phyloP scores from a whole-genome alignment of 495 filamentous ascomycete genomes.

The Cudoniella acicularis region DNA sequence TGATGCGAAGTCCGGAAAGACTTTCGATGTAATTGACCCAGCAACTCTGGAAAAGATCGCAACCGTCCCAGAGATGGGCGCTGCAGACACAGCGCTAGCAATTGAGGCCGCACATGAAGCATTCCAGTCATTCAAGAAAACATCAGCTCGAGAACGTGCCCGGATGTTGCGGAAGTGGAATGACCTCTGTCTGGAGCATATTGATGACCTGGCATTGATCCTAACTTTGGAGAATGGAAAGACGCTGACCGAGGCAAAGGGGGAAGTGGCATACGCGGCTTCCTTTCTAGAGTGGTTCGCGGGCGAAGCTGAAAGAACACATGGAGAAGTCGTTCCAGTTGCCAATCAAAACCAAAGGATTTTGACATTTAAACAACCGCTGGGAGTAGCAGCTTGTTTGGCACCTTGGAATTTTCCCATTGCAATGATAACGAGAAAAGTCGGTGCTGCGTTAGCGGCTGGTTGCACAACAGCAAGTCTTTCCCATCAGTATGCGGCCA shows the following conservation, averaged over 20 bases:
- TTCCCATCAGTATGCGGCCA: background rate
- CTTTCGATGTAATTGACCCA: conserved; percentile 49
- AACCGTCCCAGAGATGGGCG: conserved; percentile 64
- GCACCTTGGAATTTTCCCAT: conserved; percentile 35
- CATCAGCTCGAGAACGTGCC: conserved; percentile 71
- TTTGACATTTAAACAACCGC: conserved; percentile 32
- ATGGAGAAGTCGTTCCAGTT: conserved; percentile 53
- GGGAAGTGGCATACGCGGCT: conserved; percentile 69
- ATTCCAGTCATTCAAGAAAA: conserved; percentile 69
- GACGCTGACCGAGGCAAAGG: conserved; percentile 64
- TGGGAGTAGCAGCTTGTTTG: conserved; percentile 32
- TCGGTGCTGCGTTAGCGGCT: conserved; percentile 33
- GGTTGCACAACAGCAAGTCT: conserved; percentile 56
- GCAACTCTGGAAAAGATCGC: conserved; percentile 63
- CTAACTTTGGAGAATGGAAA: conserved; percentile 86
- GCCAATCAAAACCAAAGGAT: conserved; percentile 16
- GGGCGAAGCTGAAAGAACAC: conserved; percentile 66
- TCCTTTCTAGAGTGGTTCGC: conserved; percentile 77
- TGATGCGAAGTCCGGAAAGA: conserved; percentile 13
- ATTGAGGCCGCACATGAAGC: conserved; percentile 63
- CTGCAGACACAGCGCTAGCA: conserved; percentile 57
- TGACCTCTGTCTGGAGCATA: conserved; percentile 76
- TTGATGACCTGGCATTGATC: conserved; percentile 80
- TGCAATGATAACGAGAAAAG: conserved; percentile 38
- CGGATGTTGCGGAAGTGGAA: conserved; percentile 84